These are phyloP conservation scores for Russula abietina DNA, from an alignment of 768 basidiomycete species.

Conservation along the genomic window DNA sequence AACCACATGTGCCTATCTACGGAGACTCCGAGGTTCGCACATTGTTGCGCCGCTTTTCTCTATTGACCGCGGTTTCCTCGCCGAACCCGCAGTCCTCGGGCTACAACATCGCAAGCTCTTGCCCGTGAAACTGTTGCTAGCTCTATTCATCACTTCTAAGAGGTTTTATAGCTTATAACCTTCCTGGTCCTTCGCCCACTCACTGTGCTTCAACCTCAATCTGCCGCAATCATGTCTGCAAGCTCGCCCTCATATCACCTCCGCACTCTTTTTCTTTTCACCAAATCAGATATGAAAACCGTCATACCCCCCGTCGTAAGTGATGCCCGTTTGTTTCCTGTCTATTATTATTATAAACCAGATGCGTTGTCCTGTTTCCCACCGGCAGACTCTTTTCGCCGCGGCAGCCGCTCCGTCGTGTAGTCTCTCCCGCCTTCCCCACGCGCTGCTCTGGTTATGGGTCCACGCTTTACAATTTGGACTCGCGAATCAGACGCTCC, in stretches of 20 bases:
- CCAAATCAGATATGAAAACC: constrained; percentile 28
- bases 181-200: neutral
- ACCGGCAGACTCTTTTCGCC: constrained; percentile 24
- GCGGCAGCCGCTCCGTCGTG: constrained; percentile 15
- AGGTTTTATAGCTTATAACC: neutral
- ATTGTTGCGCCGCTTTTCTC: neutral
- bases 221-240: neutral
- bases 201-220: neutral
- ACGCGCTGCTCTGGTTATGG: constrained; percentile 31
- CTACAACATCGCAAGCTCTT: neutral
- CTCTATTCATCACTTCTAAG: neutral
- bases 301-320: constrained; percentile 27
- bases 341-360: no score
- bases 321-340: neutral
- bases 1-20: no score
- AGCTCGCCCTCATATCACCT: neutral
- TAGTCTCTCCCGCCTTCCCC: constrained; percentile 12
- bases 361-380: no score
- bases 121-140: neutral
- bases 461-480: constrained; percentile 30
- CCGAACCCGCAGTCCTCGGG: neutral
- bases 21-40: no score
- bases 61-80: neutral
- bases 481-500: constrained; percentile 31
- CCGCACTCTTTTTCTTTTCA: constrained; percentile 28